Base-by-base conservation (phyloP, 306 rosid species). In the Ammopiptanthus mongolicus region DNA sequence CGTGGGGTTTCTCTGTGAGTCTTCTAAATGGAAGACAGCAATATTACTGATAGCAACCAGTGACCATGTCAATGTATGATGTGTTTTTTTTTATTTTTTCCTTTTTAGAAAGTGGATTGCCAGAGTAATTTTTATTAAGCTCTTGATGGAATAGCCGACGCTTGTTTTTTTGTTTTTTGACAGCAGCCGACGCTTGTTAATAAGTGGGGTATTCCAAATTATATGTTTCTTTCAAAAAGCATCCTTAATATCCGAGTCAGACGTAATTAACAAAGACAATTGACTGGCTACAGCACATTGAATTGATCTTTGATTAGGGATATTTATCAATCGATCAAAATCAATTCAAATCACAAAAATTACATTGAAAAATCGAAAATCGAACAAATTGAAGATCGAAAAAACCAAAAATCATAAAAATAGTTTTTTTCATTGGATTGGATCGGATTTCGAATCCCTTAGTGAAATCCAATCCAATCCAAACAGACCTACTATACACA, bases 21-120 rank as follows among this genome's bases (percentile, higher is more conserved):
- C 5, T 31, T 58, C 33, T 18, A 15, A 36, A 15, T 73, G 78
- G 69, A 73, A 29, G 70, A 61, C 70, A 74, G 78, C 70, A 61
- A 11, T 60, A 33, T 53, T 10, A 5, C 2, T 13, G 52, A 55
- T 37, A 36, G 50, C 22, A 70, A 73, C 60, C 28, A 73, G 28
- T 46, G 69, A 60, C 28, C 3, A 41, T 41, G 28, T 72, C 41
- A 44, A 33, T 66, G 8, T 57, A 19, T 21, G n/a, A n/a, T n/a
- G n/a, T n/a, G n/a, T n/a, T n/a, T 14, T 6, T 23, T 39, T 53
- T 31, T 15, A 14, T 31, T 14, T 56, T 25, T 25, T 25, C 1
- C n/a, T n/a, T 51, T n/a, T 5, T 19, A 9, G 44, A 51, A 51
- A 17, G 25, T 15, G 8, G 25, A 51, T 8, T 5, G 25, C 25